phyloP scores from a whole-genome alignment of 139 green algal genomes.

The Coccomyxa sp. region DNA sequence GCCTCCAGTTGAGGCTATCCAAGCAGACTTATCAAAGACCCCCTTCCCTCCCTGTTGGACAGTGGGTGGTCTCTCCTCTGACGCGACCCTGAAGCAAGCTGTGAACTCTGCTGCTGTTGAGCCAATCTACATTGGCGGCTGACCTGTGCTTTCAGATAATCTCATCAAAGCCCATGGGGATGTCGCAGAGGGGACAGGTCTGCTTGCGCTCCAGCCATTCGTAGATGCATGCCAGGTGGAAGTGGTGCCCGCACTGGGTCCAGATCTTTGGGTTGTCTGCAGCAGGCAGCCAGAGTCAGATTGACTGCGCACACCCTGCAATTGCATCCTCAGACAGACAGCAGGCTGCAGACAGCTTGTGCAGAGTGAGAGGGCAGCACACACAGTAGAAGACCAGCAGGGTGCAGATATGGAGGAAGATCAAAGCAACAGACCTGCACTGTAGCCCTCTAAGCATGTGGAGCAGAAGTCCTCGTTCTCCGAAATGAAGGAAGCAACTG shows the following conservation, averaged over 20 bases:
- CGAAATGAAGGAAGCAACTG: conserved; percentile 9
- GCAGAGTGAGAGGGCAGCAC: neutral
- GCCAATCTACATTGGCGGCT: no score
- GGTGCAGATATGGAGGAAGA: neutral
- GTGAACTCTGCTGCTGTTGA: no score
- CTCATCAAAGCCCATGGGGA: conserved; percentile 44
- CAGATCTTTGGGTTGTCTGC: conserved; percentile 85
- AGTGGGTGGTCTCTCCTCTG: no score
- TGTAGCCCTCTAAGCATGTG: conserved; percentile 18
- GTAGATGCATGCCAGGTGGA: conserved; percentile 92
- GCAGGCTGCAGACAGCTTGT: neutral
- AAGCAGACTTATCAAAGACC: no score
- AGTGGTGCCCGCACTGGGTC: conserved; percentile 82
- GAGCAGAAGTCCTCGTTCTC: conserved; percentile 17
- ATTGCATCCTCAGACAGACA: no score
- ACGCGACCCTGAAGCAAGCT: no score
- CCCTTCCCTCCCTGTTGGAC: no score
- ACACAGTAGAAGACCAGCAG: neutral
- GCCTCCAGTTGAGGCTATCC: no score
- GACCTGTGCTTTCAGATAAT: no score
- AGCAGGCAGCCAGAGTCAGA: neutral
- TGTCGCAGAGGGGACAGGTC: conserved; percentile 77
- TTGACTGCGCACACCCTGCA: no score
- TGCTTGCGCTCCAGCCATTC: conserved; percentile 79
- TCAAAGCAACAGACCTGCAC: neutral